A percentile compares a stretch with the other conserved stretches of the same genome.
phyloP scores from a whole-genome alignment of 768 basidiomycete species.

The Boletus reticulatus region DNA sequence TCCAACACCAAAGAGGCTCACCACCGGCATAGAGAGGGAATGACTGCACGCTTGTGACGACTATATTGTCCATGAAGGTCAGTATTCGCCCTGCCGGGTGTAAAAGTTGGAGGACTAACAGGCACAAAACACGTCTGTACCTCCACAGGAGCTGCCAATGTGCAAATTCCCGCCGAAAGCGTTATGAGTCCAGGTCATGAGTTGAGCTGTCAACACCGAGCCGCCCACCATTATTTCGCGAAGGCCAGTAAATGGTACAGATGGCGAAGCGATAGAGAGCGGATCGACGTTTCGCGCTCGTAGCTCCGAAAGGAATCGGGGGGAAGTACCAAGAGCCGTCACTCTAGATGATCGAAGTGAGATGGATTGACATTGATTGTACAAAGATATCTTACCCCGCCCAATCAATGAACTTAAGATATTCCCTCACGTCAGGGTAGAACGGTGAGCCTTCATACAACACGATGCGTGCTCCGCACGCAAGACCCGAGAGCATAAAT shows the following conservation, averaged over 20 bases:
- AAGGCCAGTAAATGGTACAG: constrained; percentile 47
- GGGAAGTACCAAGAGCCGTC: constrained; percentile 50
- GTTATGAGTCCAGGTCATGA: constrained; percentile 63
- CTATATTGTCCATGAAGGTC: constrained; percentile 32
- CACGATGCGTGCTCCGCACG: constrained; percentile 51
- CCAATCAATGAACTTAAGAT: constrained; percentile 56
- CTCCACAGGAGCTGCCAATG: constrained; percentile 58
- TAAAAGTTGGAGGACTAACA: constrained; percentile 43
- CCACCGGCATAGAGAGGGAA: constrained; percentile 65
- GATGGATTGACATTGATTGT: background rate
- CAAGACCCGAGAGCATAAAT: constrained; percentile 55
- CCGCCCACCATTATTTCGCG: constrained; percentile 56
- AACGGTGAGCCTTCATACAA: constrained; percentile 72
- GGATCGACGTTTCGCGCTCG: constrained; percentile 55
- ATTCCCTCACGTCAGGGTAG: constrained; percentile 51
- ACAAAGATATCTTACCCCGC: constrained; percentile 42
- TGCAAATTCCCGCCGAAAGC: constrained; percentile 54
- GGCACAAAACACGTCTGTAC: constrained; percentile 66
- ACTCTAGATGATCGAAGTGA: constrained; percentile 32
- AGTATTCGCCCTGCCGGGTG: background rate
- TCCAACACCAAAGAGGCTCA: constrained; percentile 20
- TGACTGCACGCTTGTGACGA: constrained; percentile 48
- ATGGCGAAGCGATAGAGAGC: constrained; percentile 16
- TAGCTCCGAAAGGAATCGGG: constrained; percentile 63
- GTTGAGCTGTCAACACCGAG: constrained; percentile 61